A percentile compares a stretch with the other conserved stretches of the same genome.
These are phyloP conservation scores for Phanerodontia chrysosporium DNA, from an alignment of 768 basidiomycete species.

Conservation along the genomic window DNA sequence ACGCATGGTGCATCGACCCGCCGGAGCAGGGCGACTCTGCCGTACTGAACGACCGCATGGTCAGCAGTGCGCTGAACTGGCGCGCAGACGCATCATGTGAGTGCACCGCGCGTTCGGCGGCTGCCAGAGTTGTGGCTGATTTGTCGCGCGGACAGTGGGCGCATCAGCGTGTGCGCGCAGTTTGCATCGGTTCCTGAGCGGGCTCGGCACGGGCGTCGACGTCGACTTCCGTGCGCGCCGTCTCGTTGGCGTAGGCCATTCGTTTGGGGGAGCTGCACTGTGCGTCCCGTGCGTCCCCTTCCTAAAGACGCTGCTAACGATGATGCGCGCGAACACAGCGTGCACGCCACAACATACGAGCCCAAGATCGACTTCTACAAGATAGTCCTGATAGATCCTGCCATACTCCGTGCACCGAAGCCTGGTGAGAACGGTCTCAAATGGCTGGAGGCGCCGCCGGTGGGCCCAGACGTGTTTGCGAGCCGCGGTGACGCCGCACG, in stretches of 20 bases:
- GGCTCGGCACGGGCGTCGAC: conserved; percentile 43
- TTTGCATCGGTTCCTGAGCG: conserved; percentile 44
- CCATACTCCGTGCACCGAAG: no score
- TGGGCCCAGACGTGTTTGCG: no score
- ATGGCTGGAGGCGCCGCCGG: no score
- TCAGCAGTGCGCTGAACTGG: conserved; percentile 24
- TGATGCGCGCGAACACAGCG: no score
- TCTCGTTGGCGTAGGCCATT: conserved; percentile 50
- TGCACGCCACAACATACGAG: no score
- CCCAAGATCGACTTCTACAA: no score
- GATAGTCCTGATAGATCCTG: no score
- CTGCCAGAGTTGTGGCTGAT: not conserved
- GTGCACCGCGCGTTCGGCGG: no score
- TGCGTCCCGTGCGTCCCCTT: conserved; percentile 30
- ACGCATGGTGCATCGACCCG: conserved; percentile 48
- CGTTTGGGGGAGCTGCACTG: conserved; percentile 47
- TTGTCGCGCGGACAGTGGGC: conserved; percentile 39
- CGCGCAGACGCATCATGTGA: no score
- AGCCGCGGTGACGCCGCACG: no score
- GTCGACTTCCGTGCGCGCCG: conserved; percentile 44
- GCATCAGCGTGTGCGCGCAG: conserved; percentile 46
- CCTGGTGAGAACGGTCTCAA: no score
- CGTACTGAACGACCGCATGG: conserved; percentile 38
- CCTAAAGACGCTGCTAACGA: not conserved
- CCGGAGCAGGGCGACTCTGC: conserved; percentile 55